phyloP scores from a whole-genome alignment of 2,329 filamentous ascomycete genomes.

The Eutypa lata region DNA sequence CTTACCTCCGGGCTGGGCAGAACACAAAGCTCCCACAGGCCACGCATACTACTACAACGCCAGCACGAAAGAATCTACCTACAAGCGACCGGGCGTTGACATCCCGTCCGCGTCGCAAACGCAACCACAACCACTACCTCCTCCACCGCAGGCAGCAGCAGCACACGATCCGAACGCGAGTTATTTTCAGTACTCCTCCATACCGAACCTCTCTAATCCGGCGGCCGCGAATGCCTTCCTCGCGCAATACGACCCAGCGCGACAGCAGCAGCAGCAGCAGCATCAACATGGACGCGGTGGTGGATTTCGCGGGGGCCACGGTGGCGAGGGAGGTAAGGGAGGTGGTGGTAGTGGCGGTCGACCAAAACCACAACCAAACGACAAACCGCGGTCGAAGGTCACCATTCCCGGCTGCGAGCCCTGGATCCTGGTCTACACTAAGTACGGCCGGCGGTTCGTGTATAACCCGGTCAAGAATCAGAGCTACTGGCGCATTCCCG shows the following conservation, averaged over 20 bases:
- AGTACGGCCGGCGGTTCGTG: conserved; percentile 82
- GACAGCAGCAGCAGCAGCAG: conserved; percentile 31
- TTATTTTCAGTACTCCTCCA: conserved; percentile 39
- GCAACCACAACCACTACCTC: conserved; percentile 10
- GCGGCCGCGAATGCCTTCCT: conserved; percentile 59
- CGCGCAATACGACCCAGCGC: conserved; percentile 45
- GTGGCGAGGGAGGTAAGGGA: conserved; percentile 30
- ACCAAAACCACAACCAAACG: conserved; percentile 65
- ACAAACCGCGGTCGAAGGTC: conserved; percentile 78
- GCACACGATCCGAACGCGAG: conserved; percentile 32
- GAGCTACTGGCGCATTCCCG: conserved; percentile 93
- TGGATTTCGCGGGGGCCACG: conserved; percentile 42
- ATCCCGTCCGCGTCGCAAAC: conserved; percentile 1
- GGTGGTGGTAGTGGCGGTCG: conserved; percentile 57
- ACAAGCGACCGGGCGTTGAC: conserved; percentile 63
- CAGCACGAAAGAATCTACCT: conserved; percentile 81
- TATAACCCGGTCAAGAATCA: conserved; percentile 83
- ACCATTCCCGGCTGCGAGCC: conserved; percentile 77
- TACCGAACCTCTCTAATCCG: conserved; percentile 50
- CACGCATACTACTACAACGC: conserved; percentile 88
- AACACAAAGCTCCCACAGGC: conserved; percentile 84
- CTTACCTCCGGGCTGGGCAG: conserved; percentile 81
- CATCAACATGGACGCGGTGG: conserved; percentile 31
- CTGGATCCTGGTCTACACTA: conserved; percentile 93
- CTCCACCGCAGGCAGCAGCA: no score